A percentile compares a stretch with the other conserved stretches of the same genome.
These are phyloP conservation scores for Pythium myriotylum DNA, from an alignment of 352 stramenopile species.

Conservation along the genomic window DNA sequence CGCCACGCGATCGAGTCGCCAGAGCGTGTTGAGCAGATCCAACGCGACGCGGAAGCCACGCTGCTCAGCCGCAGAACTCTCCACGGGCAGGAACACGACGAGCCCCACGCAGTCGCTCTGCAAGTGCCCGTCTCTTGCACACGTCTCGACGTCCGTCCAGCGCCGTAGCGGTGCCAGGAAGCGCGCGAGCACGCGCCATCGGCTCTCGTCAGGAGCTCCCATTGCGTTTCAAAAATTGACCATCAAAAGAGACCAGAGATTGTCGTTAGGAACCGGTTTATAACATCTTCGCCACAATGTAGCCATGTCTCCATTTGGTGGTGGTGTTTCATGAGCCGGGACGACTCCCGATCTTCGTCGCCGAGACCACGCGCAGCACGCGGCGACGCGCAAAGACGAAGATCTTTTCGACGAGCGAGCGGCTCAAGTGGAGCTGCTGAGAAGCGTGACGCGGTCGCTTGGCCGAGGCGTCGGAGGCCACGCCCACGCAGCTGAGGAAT, in stretches of 20 bases:
- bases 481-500: constrained; percentile 14
- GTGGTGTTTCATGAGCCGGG: neutral
- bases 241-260: no score
- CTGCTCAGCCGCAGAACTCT: constrained; percentile 7
- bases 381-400: neutral
- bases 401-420: neutral
- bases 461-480: neutral
- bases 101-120: constrained; percentile 12
- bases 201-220: neutral
- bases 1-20: constrained; percentile 8
- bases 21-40: constrained; percentile 20
- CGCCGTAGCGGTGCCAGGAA: constrained; percentile 4
- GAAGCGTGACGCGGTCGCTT: constrained; percentile 2
- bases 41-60: constrained; percentile 4
- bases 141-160: neutral
- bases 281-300: neutral
- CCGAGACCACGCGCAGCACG: constrained; percentile 3
- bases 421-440: neutral
- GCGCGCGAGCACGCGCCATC: constrained; percentile 6
- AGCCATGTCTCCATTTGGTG: neutral
- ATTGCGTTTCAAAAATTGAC: neutral
- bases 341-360: neutral
- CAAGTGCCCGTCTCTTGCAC: constrained; percentile 7
- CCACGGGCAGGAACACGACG: constrained; percentile 13
- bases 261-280: neutral